Base-by-base conservation (phyloP, 2,329 filamentous ascomycete genomes). In the Calycina marina region DNA sequence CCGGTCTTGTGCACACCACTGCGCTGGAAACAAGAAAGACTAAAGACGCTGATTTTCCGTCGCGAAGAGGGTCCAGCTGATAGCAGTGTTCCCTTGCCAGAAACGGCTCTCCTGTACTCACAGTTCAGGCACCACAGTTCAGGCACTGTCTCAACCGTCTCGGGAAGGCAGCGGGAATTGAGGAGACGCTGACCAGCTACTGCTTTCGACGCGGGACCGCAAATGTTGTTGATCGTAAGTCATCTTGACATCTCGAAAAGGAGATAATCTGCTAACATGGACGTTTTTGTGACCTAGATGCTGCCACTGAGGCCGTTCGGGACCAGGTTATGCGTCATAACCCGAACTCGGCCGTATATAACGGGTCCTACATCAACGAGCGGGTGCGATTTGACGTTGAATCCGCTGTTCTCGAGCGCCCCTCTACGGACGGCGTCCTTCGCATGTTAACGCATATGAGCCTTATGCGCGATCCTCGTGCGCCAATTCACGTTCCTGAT, bases 151-250 rank as follows among this genome's bases (percentile, higher is more conserved):
- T 28, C 14, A 13, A 28, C 13, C 14, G 25, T 3, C 25, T 28
- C 9, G 3, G 3, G 14, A 12, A 28, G 13, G 3, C 10, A 2
- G 13, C 25, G 2, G 25, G 25, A 2, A 11, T 28, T 3, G 25
- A 28, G 14, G 11, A 28, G 2, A 28, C 10, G 25, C 25, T 28
- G 25, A 28, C 14, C 8, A 14, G 8, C 3, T 28, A 28, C 13
- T 28, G 25, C 14, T n/a, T 28, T 3, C 25, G 25, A 9, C 25
- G 25, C 8, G 3, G 3, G 8, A 31, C 13, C 24, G 28, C 36
- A 9, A 47, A 47, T 30, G 37, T 38, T 4, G 31, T 48, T 18
- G 31, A 48, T 32, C 24, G 42, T 45, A 41, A 20, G 25, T 22
- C 8, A 22, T 41, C 30, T 37, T 28, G 28, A 2, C 33, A 20